Base-by-base conservation (phyloP, 2,329 filamentous ascomycete species). In the Exophiala aquamarina region DNA sequence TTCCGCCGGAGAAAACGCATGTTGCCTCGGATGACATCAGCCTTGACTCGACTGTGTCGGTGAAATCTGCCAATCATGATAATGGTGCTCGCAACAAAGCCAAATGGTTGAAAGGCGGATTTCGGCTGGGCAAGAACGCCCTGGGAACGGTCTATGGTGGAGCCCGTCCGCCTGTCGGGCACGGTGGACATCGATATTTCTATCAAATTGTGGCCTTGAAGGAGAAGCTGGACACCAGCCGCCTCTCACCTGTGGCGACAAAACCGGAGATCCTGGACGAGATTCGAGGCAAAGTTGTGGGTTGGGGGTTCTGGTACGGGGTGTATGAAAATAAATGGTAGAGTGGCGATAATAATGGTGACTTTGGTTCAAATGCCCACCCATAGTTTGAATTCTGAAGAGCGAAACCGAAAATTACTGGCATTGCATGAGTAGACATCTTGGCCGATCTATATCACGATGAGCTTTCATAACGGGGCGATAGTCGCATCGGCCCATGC, bases 141-240 rank as follows among this genome's bases (percentile, higher is more conserved):
- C 61, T 65, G 2, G 66, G 67, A 1, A 62, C 23, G 3, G 57
- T 76, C 1, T 79, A 78, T 50, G 64, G 71, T 3, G 64, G 70
- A 0, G 75, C 77, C 1, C 60, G 67, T 10, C 74, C 76, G 14
- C 60, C 76, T 26, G 57, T 75, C 42, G 76, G 76, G 19, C 72
- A 79, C 54, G 76, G 77, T 0, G 66, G 68, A 17, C 75, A 80
- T 60, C 65, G 76, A 46, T 81, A 78, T 44, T 75, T 77, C 60
- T 79, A 68, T 47, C 65, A 75, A 51, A 59, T 79, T 13, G 58
- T 79, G 40, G 75, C 73, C 3, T 59, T 80, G 41, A 72, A 63
- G 7, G 66, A 73, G 44, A 62, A 66, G 6, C 55, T 80, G 20
- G 66, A 73, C 44, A 55, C 60, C 14, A 58, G 52, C 2, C 58